Base-by-base conservation (phyloP, 2,329 filamentous ascomycete species). In the Stachybotrys elegans region DNA sequence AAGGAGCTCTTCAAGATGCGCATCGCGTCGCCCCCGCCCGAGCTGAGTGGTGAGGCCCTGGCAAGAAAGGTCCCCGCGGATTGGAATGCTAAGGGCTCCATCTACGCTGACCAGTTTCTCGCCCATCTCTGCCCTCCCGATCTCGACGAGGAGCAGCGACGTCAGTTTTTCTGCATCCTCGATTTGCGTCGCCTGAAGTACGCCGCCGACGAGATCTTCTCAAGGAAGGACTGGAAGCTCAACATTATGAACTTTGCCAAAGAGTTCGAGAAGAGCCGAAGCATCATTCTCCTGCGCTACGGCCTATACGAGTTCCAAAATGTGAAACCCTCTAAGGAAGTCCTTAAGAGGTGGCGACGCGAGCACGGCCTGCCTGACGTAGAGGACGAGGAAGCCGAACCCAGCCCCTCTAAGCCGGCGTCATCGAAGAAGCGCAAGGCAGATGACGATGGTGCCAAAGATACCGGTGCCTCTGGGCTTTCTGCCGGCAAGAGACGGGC, bases 271-370 rank as follows among this genome's bases (percentile, higher is more conserved):
- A 82, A 82, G 66, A 81, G 77, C 55, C 70, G 78, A 40, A 78
- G 76, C 51, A 63, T 82, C 35, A 81, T 82, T 45, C 72, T 82
- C 61, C 56, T 82, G 44, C 75, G 78, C 39, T 82, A 82, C 48
- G 78, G 78, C 3, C 69, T 81, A 2, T 82, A 81, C 54, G 75
- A 81, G 53, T 82, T 81, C 63, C 79, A 81, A 63, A 81, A 76
- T 16, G 72, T 81, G 34, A 79, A 79, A 54, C 76, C 77, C 2
- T 78, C 77, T 1, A 73, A 72, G 48, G 75, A 79, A 31, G 68
- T 79, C 8, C 66, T 81, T 43, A 76, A 73, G 58, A 75, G 75
- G 52, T 82, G 78, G 78, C 74, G 76, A 55, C 62, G 72, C 34
- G 73, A 75, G 44, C 72, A 81, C 52, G 74, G 74, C 23, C 66